Conservation (phyloP, 2,329 filamentous ascomycete genomes). For the Pleoardoris graminearum region DNA sequence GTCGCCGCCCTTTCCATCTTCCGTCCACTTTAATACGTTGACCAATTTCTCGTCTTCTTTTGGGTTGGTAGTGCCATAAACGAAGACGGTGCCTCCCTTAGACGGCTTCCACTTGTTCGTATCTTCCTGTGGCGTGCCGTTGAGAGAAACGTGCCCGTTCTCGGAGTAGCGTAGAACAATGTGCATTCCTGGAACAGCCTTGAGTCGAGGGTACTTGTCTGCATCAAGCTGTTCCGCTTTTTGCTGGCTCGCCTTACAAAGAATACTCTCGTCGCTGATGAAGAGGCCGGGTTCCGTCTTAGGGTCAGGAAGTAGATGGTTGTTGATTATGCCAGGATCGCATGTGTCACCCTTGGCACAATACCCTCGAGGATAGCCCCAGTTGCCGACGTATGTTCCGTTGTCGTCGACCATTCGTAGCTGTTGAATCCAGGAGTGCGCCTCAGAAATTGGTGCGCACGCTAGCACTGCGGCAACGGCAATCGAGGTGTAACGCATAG, state of each 20-base stretch:
- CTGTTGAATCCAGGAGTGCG: constrained; percentile 83
- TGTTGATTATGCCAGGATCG: constrained; percentile 65
- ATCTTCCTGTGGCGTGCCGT: constrained; percentile 32
- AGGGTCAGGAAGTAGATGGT: constrained; percentile 55
- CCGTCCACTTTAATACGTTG: constrained; percentile 78
- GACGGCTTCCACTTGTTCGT: constrained; percentile 48
- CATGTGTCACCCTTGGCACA: constrained; percentile 61
- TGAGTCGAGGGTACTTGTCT: constrained; percentile 64
- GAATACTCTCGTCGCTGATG: constrained; percentile 56
- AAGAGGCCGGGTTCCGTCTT: constrained; percentile 48
- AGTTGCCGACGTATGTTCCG: constrained; percentile 70
- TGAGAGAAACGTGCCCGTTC: constrained; percentile 54
- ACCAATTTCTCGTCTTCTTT: constrained; percentile 60
- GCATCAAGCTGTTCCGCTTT: constrained; percentile 54
- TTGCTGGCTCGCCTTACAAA: constrained; percentile 68
- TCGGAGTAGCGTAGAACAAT: constrained; percentile 56
- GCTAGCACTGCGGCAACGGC: constrained; percentile 23
- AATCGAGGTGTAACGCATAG: constrained; percentile 25
- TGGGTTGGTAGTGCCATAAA: constrained; percentile 55
- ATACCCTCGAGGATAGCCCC: constrained; percentile 77
- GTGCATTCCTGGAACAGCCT: constrained; percentile 54
- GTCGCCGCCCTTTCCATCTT: constrained; percentile 79
- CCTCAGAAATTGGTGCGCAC: constrained; percentile 24
- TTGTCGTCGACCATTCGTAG: constrained; percentile 71
- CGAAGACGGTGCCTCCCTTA: constrained; percentile 51